These are phyloP conservation scores for Bretziella fagacearum DNA, from an alignment of 2,329 filamentous ascomycete genomes.

Conservation along the genomic window DNA sequence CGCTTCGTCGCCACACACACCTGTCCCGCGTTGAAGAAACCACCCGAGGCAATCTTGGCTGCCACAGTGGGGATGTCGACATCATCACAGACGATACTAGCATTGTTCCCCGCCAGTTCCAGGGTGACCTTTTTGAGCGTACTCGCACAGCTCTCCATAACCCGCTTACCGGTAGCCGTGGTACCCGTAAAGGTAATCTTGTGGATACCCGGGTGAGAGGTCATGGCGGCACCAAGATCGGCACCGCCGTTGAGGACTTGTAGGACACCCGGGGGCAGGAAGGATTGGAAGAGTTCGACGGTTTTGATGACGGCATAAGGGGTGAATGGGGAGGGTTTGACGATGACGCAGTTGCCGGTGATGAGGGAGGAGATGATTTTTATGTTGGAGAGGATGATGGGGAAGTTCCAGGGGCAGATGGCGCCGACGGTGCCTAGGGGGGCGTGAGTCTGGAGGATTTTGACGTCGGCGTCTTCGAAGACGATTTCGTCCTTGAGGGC, in stretches of 20 bases:
- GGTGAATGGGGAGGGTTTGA: conserved; percentile 42
- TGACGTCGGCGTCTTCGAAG: conserved; percentile 19
- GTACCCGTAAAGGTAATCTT: conserved; percentile 51
- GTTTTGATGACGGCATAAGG: conserved; percentile 42
- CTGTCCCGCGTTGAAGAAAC: conserved; percentile 39
- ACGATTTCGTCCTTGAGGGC: conserved; percentile 14
- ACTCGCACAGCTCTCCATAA: conserved; percentile 37
- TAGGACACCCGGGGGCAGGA: conserved; percentile 47
- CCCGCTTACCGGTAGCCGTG: conserved; percentile 41
- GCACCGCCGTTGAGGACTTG: conserved; percentile 45
- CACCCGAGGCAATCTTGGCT: conserved; percentile 28
- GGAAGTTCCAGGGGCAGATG: conserved; percentile 41
- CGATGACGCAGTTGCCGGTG: conserved; percentile 37
- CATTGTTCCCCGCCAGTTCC: conserved; percentile 45
- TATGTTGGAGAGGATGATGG: conserved; percentile 32
- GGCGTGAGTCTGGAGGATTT: conserved; percentile 21
- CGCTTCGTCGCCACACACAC: conserved; percentile 32
- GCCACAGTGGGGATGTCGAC: conserved; percentile 30
- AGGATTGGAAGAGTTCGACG: conserved; percentile 37
- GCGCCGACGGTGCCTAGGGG: conserved; percentile 28
- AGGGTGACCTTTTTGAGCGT: conserved; percentile 44
- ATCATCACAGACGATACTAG: conserved; percentile 40
- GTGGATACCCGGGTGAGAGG: conserved; percentile 39
- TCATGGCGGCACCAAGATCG: conserved; percentile 40
- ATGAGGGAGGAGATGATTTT: conserved; percentile 41